Conservation (phyloP, 2,329 filamentous ascomycete genomes). For the Claviceps purpurea region DNA sequence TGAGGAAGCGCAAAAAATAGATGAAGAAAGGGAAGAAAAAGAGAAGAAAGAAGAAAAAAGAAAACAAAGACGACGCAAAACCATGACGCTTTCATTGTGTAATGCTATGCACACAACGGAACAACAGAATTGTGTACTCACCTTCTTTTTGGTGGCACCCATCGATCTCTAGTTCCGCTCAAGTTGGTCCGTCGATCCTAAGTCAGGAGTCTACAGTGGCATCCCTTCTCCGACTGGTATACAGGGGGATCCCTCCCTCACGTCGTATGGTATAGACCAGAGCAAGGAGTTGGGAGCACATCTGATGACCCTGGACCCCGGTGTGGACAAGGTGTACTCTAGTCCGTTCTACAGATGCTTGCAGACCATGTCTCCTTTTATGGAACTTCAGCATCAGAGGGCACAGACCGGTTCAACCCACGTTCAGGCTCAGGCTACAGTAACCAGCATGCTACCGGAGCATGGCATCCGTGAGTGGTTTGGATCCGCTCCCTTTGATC, state of each 20-base stretch:
- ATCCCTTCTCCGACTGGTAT: slow-evolving; percentile 78
- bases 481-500: slow-evolving; percentile 70
- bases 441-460: slow-evolving; percentile 38
- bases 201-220: slow-evolving; percentile 63
- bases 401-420: background rate
- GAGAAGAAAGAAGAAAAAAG: background rate
- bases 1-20: background rate
- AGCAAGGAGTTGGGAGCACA: slow-evolving; percentile 60
- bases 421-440: background rate
- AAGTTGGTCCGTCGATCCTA: slow-evolving; percentile 74
- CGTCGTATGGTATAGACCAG: slow-evolving; percentile 75
- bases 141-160: no score
- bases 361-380: slow-evolving; percentile 65
- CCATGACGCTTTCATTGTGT: slow-evolving; percentile 4
- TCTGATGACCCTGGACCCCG: slow-evolving; percentile 47
- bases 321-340: slow-evolving; percentile 66
- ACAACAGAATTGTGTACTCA: background rate
- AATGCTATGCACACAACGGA: background rate
- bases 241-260: slow-evolving; percentile 74
- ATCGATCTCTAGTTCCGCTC: slow-evolving; percentile 58
- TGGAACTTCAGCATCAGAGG: slow-evolving; percentile 27
- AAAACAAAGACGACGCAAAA: background rate
- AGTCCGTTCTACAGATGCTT: slow-evolving; percentile 81
- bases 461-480: slow-evolving; percentile 74
- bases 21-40: background rate